Percentiles rank a stretch among this genome's conserved stretches.
Evolutionary conservation across 2,329 filamentous ascomycete genomes (phyloP).

Genomic region (Ceratocystis cacaofunesta): DNA sequence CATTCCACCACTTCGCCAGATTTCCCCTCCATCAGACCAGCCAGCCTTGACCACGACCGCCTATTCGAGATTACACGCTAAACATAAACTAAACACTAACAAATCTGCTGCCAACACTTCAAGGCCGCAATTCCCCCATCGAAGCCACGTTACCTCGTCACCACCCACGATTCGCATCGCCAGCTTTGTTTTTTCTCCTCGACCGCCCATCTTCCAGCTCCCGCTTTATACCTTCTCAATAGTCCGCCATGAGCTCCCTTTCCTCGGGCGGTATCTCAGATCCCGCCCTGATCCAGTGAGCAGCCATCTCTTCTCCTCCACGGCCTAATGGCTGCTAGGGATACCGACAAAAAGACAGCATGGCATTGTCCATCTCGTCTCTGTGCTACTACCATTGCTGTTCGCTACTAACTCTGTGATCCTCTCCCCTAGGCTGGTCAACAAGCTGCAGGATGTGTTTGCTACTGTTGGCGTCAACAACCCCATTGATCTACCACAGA

Average conservation of each 20-base stretch:
- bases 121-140: neutral
- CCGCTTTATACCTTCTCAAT: neutral
- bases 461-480: slow-evolving; percentile 97
- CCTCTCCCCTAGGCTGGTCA: slow-evolving; percentile 53
- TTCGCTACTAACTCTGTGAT: slow-evolving; percentile 16
- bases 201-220: neutral
- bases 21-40: slow-evolving; percentile 10
- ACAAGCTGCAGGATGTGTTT: slow-evolving; percentile 99
- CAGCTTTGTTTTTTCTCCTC: neutral
- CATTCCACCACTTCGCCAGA: slow-evolving; percentile 10
- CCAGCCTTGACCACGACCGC: neutral
- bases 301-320: slow-evolving; percentile 10
- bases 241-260: slow-evolving; percentile 15
- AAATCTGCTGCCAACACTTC: neutral
- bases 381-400: neutral
- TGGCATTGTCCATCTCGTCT: neutral
- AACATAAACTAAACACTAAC: neutral
- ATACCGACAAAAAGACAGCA: neutral
- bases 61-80: neutral
- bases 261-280: slow-evolving; percentile 46
- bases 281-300: slow-evolving; percentile 50
- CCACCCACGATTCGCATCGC: neutral
- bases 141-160: neutral
- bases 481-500: slow-evolving; percentile 96
- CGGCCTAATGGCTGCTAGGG: neutral